Base-by-base conservation (phyloP, 2,329 filamentous ascomycete species). In the Fusarium tjaetaba region DNA sequence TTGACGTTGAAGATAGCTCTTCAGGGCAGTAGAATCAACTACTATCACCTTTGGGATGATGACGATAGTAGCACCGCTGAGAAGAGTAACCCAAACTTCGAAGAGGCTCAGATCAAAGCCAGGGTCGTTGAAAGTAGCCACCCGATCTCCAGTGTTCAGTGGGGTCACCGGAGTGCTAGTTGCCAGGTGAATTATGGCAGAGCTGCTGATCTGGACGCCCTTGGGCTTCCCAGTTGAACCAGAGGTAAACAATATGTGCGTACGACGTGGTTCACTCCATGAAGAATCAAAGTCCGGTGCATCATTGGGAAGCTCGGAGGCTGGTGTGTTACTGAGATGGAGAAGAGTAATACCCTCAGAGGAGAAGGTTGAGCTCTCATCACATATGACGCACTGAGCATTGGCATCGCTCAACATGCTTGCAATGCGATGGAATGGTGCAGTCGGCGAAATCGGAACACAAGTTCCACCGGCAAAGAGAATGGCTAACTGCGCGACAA, bases 91-190 rank as follows among this genome's bases (percentile, higher is more conserved):
- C 59, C 59, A 61, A 16, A 61, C 20, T 38, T 61, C 59, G 24
- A 56, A 61, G 10, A 61, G 49, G 28, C 49, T 61, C 24, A 61
- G 28, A 7, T 61, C 59, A 22, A 61, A 61, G 8, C 59, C 49
- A 36, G 49, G 59, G 39, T 61, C 59, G 4, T 56, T 61, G 30
- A 61, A 61, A 38, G 48, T 30, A 43, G 48, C 49, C 30, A 61
- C 49, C 7, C 48, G 59, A 30, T 56, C 59, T 16, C 18, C 0
- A 2, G 24, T 7, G 9, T 7, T 24, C 4, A 61, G 7, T 16
- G 59, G 48, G 2, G 59, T 24, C 3, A 61, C 6, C 7, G 24
- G 30, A 7, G 39, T 61, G 24, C 4, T 18, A 2, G 48, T 38
- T 43, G 59, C 24, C 24, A 61, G 22, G 7, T 61, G 30, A 4